A percentile compares a stretch with the other conserved stretches of the same genome.
Conservation (phyloP, 768 basidiomycete genomes). For the Pisolithus marmoratus region DNA sequence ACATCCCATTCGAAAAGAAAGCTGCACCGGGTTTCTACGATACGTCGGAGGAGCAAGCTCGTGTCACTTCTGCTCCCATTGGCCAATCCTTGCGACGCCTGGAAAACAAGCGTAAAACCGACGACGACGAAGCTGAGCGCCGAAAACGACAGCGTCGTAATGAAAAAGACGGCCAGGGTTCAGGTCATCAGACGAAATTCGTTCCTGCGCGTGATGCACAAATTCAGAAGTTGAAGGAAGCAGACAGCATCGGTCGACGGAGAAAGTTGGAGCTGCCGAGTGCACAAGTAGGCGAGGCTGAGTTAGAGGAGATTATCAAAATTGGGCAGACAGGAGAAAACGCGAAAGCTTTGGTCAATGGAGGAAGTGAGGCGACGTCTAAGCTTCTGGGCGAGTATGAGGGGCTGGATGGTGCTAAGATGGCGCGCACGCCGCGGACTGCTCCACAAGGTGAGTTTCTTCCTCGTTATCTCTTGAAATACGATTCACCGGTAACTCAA, state of each 20-base stretch:
- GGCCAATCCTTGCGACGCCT: constrained; percentile 88
- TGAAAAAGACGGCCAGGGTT: constrained; percentile 55
- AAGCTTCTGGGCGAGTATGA: constrained; percentile 90
- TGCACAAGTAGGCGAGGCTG: constrained; percentile 91
- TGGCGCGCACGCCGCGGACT: constrained; percentile 92
- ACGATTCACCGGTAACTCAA: constrained; percentile 28
- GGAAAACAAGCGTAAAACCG: constrained; percentile 92
- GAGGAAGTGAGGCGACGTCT: constrained; percentile 81
- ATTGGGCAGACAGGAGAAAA: constrained; percentile 91
- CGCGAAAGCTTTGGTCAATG: constrained; percentile 77
- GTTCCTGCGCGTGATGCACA: constrained; percentile 96
- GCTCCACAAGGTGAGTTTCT: constrained; percentile 79
- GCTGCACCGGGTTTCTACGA: constrained; percentile 96
- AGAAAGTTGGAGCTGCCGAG: constrained; percentile 77
- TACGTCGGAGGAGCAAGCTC: constrained; percentile 88
- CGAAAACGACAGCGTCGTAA: constrained; percentile 81
- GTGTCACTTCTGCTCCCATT: constrained; percentile 79
- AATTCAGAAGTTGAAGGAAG: constrained; percentile 96
- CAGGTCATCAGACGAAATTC: constrained; percentile 84
- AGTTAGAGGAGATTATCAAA: constrained; percentile 97
- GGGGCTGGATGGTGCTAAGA: constrained; percentile 77
- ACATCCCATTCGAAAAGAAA: constrained; percentile 98
- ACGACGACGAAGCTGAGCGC: constrained; percentile 89
- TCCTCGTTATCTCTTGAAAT: neutral
- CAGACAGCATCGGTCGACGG: constrained; percentile 88